Base-by-base conservation (phyloP, 371 early-diverging fungal species). In the Mucor irregularis region DNA sequence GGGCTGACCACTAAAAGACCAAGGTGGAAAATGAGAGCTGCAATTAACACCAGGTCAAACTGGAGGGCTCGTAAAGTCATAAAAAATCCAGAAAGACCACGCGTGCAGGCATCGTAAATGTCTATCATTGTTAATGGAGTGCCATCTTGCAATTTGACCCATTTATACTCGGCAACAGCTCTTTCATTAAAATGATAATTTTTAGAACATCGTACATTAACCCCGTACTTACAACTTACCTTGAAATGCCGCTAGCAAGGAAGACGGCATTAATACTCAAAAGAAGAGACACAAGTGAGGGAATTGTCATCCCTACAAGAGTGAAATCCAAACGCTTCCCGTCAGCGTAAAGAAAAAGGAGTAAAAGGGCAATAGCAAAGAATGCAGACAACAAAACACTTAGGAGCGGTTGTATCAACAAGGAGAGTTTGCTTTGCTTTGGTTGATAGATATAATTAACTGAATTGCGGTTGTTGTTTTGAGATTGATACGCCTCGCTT, bases 141-240 rank as follows among this genome's bases (percentile, higher is more conserved):
- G n/a, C 64, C 60, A 4, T 55, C 35, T 29, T 35, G 40, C 17
- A 71, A 52, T 5, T 33, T 38, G 5, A 58, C 46, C 68, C 71
- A 71, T 39, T 71, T 71, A 25, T 67, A 64, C 28, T 64, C 68
- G 3, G 71, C 54, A 9, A 71, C 17, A 25, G 64, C 67, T 22
- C 71, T 70, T 28, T 14, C 33, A 46, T 34, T 9, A 13, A 22
- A 17, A 2, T 5, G 26, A 21, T 19, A 17, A 29, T 46, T n/a
- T 16, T 10, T 3, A 10, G 1, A 7, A 16, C 28, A 3, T 16
- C 11, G 8, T 13, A 1, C 14, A 46, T 6, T 17, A 7, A 31
- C 7, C 9, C 28, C 19, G 9, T 19, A 49, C 4, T 31, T 17
- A 22, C 22, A 25, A 58, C 61, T 52, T 55, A 72, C 68, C 44